These are phyloP conservation scores for Thielaviopsis populi DNA, from an alignment of 2,329 filamentous ascomycete species.

Conservation along the genomic window DNA sequence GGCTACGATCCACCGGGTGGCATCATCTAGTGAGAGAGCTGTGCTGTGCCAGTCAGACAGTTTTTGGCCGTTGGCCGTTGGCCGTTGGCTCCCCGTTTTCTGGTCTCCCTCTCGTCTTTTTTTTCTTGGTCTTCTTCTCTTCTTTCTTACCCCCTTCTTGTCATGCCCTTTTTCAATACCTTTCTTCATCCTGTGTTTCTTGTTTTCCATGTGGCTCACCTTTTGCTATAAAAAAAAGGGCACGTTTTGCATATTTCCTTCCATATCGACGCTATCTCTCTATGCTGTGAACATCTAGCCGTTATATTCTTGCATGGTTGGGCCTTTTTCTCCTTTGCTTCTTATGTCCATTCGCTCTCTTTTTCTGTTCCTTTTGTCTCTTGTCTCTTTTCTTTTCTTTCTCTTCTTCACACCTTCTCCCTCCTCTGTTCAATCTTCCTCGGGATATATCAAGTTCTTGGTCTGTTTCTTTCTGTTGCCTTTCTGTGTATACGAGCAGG, in stretches of 20 bases:
- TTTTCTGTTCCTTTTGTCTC: slow-evolving; percentile 1
- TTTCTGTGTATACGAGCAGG: slow-evolving; percentile 5
- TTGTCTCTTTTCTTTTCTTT: neutral
- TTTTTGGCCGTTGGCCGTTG: no score
- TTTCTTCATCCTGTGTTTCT: neutral
- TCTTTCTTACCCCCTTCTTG: neutral
- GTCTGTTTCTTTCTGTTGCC: slow-evolving; percentile 3
- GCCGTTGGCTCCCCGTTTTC: no score
- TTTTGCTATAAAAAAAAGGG: neutral
- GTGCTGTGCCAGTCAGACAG: neutral
- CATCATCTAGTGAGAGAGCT: slow-evolving; percentile 34
- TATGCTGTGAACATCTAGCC: neutral
- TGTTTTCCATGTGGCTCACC: neutral
- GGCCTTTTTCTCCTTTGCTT: neutral
- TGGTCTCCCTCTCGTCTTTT: neutral
- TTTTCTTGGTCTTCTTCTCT: neutral
- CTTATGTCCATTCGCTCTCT: neutral
- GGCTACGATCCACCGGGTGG: slow-evolving; percentile 45
- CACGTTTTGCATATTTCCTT: neutral
- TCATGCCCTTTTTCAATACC: neutral
- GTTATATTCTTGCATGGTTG: neutral
- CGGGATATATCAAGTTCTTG: neutral
- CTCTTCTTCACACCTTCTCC: neutral
- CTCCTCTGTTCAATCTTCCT: neutral
- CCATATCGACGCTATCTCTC: neutral